These are phyloP conservation scores for Tillandsia fasciculata DNA, from an alignment of 176 grass and related monocot species.

Conservation along the genomic window DNA sequence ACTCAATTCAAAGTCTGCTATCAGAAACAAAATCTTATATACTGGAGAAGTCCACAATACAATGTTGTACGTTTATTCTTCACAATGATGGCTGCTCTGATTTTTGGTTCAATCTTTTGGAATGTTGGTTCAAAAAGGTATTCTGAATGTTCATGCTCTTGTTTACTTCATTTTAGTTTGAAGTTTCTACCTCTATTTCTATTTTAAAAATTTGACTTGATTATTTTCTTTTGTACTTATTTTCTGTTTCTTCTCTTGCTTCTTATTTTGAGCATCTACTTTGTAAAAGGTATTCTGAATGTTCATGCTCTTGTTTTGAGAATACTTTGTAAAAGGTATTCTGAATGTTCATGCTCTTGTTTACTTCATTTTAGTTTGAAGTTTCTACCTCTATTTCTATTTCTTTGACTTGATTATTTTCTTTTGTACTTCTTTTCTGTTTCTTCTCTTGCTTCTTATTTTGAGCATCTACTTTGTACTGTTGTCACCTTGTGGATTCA, in stretches of 20 bases:
- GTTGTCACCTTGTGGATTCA: neutral
- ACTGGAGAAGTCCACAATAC: constrained; percentile 73
- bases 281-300: neutral
- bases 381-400: neutral
- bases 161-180: constrained; percentile 4
- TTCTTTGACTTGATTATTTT: neutral
- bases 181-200: neutral
- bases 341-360: neutral
- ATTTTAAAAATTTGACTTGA: neutral
- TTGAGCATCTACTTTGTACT: neutral
- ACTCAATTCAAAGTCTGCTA: constrained; percentile 45
- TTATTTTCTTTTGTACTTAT: neutral
- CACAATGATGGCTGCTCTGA: constrained; percentile 37
- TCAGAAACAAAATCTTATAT: constrained; percentile 55
- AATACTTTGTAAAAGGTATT: constrained; percentile 19
- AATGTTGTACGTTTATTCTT: constrained; percentile 57
- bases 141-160: neutral
- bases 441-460: neutral
- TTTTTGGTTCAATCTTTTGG: constrained; percentile 73
- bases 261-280: neutral
- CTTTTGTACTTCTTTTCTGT: neutral
- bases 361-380: constrained; percentile 1
- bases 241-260: neutral
- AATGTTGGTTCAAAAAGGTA: constrained; percentile 47
- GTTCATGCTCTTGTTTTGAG: too few species aligned